Percentiles rank a stretch among this genome's conserved stretches.
These are phyloP conservation scores for Porphyrellus sp. DNA, from an alignment of 1,284 basidiomycete species.

Conservation along the genomic window DNA sequence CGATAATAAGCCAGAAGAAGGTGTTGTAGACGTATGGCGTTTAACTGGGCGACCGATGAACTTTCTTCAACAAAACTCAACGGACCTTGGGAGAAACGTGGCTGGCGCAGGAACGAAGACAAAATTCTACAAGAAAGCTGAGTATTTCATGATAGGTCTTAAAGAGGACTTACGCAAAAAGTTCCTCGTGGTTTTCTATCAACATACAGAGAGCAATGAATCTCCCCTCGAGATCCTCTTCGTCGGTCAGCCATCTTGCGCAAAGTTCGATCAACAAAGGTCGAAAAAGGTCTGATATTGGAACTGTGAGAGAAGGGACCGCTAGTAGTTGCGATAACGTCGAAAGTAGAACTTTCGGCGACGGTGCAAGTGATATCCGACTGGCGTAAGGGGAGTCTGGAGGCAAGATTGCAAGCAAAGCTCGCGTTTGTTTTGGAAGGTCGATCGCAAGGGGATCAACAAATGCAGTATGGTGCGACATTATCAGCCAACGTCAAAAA, in stretches of 20 bases:
- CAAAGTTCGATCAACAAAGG: conserved; percentile 71
- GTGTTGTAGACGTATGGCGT: conserved; percentile 52
- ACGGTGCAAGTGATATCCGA: conserved; percentile 37
- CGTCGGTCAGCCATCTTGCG: conserved; percentile 61
- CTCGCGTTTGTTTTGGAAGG: conserved; percentile 47
- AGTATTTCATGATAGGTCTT: conserved; percentile 2
- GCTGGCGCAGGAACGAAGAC: conserved; percentile 45
- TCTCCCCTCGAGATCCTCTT: conserved; percentile 48
- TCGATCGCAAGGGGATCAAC: conserved; percentile 51
- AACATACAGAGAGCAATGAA: conserved; percentile 60
- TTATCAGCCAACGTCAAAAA: not conserved
- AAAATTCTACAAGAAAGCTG: conserved; percentile 43
- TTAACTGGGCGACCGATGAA: conserved; percentile 35
- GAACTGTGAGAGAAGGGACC: conserved; percentile 51
- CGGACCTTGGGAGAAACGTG: conserved; percentile 53
- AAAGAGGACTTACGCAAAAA: conserved; percentile 62
- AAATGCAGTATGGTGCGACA: conserved; percentile 10
- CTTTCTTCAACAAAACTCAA: conserved; percentile 42
- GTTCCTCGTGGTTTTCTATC: conserved; percentile 67
- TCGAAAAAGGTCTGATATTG: conserved; percentile 57
- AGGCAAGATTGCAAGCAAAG: conserved; percentile 43
- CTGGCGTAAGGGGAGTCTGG: conserved; percentile 36
- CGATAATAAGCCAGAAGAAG: conserved; percentile 80
- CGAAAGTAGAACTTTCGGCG: conserved; percentile 40
- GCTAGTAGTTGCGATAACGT: conserved; percentile 51